These are phyloP conservation scores for Alternaria triticimaculans DNA, from an alignment of 2,329 filamentous ascomycete genomes.

Conservation along the genomic window DNA sequence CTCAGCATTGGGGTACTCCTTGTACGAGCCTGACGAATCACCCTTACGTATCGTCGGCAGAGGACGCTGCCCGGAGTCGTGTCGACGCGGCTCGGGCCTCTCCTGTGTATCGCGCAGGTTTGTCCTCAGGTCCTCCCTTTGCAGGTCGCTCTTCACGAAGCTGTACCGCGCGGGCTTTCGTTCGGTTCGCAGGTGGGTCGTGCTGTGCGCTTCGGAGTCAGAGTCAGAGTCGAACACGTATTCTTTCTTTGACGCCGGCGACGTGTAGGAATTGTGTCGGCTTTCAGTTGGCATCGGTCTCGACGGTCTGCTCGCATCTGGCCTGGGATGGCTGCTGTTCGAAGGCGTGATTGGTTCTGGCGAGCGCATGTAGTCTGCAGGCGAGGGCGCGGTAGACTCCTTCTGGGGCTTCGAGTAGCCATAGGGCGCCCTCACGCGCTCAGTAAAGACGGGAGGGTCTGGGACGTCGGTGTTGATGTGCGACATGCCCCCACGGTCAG, in stretches of 20 bases:
- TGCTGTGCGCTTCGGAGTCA: conserved; percentile 38
- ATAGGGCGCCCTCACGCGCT: conserved; percentile 55
- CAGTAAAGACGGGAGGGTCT: conserved; percentile 49
- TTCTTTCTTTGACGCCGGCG: conserved; percentile 27
- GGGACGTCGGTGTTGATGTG: conserved; percentile 45
- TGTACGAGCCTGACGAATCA: conserved; percentile 35
- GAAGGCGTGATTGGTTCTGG: conserved; percentile 56
- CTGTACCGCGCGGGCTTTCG: conserved; percentile 49
- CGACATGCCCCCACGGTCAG: conserved; percentile 43
- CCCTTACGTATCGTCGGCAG: conserved; percentile 21
- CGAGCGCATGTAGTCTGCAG: conserved; percentile 55
- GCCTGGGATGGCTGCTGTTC: conserved; percentile 33
- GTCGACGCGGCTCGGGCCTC: conserved; percentile 22
- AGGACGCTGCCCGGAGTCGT: conserved; percentile 22
- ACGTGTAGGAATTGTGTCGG: conserved; percentile 31
- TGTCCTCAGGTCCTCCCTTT: conserved; percentile 42
- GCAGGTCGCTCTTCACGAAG: conserved; percentile 47
- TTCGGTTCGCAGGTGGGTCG: conserved; percentile 35
- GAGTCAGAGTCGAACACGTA: conserved; percentile 44
- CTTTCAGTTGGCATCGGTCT: conserved; percentile 33
- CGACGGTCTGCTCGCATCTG: conserved; percentile 36
- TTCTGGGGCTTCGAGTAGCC: conserved; percentile 50
- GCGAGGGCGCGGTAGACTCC: conserved; percentile 40
- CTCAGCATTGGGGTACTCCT: conserved; percentile 30
- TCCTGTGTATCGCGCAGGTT: conserved; percentile 30